Percentiles rank a stretch among this genome's conserved stretches.
phyloP scores from a whole-genome alignment of 2,329 filamentous ascomycete genomes.

The Leptographium lundbergii region DNA sequence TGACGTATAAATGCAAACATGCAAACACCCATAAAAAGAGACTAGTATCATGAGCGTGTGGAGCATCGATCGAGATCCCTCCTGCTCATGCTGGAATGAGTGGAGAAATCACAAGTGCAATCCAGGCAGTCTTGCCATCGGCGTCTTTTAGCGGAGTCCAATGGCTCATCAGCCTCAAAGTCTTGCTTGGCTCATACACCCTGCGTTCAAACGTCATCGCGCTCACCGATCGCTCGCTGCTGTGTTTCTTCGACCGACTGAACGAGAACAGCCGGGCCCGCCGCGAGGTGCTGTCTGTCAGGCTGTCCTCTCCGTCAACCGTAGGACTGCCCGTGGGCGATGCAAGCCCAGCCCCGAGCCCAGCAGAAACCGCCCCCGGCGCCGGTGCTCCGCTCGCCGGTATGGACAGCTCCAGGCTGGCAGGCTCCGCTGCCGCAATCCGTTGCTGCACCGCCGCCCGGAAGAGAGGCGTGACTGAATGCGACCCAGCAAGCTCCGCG shows the following conservation, averaged over 20 bases:
- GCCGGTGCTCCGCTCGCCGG: constrained; percentile 4
- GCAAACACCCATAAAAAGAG: not conserved
- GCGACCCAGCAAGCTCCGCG: constrained; percentile 29
- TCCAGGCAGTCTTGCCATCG: constrained; percentile 19
- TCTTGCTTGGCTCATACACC: not conserved
- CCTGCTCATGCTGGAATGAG: not conserved
- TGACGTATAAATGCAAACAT: not conserved
- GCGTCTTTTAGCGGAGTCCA: constrained; percentile 24
- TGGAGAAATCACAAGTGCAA: constrained; percentile 20
- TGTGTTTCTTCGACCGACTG: not conserved
- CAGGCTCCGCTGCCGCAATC: constrained; percentile 14
- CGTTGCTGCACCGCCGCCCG: constrained; percentile 29
- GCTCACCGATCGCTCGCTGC: not conserved
- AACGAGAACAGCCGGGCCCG: constrained; percentile 6
- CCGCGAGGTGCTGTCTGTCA: not conserved
- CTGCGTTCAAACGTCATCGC: not conserved
- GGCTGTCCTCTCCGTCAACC: not conserved
- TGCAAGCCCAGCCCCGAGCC: constrained; percentile 6
- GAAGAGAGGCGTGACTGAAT: constrained; percentile 30
- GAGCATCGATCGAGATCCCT: not conserved
- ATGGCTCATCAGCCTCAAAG: constrained; percentile 16
- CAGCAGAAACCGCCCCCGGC: constrained; percentile 3
- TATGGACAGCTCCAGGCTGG: constrained; percentile 10
- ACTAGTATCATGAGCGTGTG: not conserved
- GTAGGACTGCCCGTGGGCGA: constrained; percentile 1